Evolutionary conservation across 768 basidiomycete genomes (phyloP).

Genomic region (Panellus pusillus): DNA sequence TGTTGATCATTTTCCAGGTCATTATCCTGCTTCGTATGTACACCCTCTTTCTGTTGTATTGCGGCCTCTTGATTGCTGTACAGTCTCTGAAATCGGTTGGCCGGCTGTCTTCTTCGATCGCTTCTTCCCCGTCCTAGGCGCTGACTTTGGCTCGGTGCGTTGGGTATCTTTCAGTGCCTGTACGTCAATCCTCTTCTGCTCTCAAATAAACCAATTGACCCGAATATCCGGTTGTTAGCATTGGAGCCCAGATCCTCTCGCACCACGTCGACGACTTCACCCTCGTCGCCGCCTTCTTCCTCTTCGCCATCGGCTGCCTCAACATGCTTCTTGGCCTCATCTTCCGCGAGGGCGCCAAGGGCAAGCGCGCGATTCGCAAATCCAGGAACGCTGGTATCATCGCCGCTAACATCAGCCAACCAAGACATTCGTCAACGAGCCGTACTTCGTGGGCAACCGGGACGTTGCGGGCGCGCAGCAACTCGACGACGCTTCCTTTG

Average conservation of each 20-base stretch:
- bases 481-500: conserved; percentile 17
- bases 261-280: conserved; percentile 83
- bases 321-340: conserved; percentile 82
- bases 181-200: conserved; percentile 34
- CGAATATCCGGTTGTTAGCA: conserved; percentile 32
- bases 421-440: conserved; percentile 31
- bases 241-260: conserved; percentile 69
- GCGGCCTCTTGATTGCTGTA: background rate
- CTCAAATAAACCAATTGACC: background rate
- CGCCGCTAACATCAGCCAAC: conserved; percentile 41
- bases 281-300: conserved; percentile 82
- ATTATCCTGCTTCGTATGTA: conserved; percentile 68
- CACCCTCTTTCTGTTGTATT: background rate
- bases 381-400: conserved; percentile 51
- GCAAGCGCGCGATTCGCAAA: conserved; percentile 65
- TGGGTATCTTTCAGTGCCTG: conserved; percentile 88
- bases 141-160: conserved; percentile 78
- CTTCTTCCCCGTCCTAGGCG: conserved; percentile 91
- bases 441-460: conserved; percentile 33
- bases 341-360: conserved; percentile 69
- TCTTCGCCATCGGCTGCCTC: conserved; percentile 79
- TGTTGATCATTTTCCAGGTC: conserved; percentile 83
- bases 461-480: conserved; percentile 29
- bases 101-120: conserved; percentile 76
- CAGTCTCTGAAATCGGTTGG: conserved; percentile 78